phyloP scores from a whole-genome alignment of 805 yeast species.

The Yamadazyma endophytica region DNA sequence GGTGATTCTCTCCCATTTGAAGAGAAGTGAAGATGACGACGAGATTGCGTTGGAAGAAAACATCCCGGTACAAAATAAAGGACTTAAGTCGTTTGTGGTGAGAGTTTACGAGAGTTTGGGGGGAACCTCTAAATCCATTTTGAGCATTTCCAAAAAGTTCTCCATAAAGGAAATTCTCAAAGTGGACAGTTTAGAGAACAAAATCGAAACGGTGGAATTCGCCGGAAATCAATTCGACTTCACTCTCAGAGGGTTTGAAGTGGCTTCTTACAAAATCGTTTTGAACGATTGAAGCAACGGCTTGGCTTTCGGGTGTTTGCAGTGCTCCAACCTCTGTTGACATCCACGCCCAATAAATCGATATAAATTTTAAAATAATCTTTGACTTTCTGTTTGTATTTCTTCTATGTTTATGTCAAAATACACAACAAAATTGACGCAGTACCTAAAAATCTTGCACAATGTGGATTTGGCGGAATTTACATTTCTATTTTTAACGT shows the following conservation, averaged over 20 bases:
- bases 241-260: conserved; percentile 69
- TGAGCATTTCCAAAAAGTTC: conserved; percentile 37
- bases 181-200: conserved; percentile 59
- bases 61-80: conserved; percentile 42
- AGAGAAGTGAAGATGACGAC: conserved; percentile 83
- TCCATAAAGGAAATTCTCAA: conserved; percentile 46
- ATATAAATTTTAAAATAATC: too few relatives aligned
- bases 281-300: too few relatives aligned
- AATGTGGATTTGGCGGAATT: too few relatives aligned
- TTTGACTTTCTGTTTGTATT: too few relatives aligned
- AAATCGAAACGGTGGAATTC: conserved; percentile 34
- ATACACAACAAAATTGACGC: too few relatives aligned
- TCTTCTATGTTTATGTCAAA: too few relatives aligned
- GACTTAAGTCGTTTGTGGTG: conserved; percentile 48
- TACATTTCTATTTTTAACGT: too few relatives aligned
- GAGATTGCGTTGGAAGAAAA: conserved; percentile 45
- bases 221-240: conserved; percentile 19
- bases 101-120: conserved; percentile 89
- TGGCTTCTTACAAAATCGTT: conserved; percentile 57
- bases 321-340: too few relatives aligned
- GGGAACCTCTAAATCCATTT: conserved; percentile 54
- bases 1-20: conserved; percentile 69
- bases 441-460: too few relatives aligned
- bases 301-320: too few relatives aligned
- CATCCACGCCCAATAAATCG: too few relatives aligned